These are phyloP conservation scores for Populus hybrid DNA, from an alignment of 441 rosid species.

Conservation along the genomic window DNA sequence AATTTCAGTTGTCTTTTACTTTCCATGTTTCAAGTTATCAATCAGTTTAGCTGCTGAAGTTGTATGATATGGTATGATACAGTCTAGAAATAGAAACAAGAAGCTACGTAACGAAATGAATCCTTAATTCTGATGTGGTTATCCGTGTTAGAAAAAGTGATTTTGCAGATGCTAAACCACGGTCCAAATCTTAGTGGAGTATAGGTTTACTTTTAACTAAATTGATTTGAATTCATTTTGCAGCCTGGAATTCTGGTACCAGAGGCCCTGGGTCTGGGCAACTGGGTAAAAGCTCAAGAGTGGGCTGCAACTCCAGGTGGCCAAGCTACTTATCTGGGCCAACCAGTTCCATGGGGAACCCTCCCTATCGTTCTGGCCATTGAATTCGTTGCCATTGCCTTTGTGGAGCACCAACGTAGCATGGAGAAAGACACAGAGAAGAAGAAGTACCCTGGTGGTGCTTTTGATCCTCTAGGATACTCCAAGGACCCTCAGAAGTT, in stretches of 20 bases:
- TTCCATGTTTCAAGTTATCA: not conserved
- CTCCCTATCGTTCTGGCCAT: conserved; percentile 82
- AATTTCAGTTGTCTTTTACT: not conserved
- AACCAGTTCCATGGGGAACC: conserved; percentile 98
- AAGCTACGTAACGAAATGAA: not conserved
- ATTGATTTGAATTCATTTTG: conserved; percentile 15
- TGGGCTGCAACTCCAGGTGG: conserved; percentile 98
- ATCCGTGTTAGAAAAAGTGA: not conserved
- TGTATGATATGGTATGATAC: no score
- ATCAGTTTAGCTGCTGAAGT: not conserved
- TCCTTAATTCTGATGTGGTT: not conserved
- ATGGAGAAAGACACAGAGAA: conserved; percentile 97
- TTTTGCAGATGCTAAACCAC: not conserved
- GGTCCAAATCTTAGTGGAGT: not conserved
- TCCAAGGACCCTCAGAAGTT: conserved; percentile 94
- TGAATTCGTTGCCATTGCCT: conserved; percentile 82
- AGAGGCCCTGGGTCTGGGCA: conserved; percentile 89
- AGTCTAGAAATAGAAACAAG: no score
- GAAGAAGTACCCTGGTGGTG: conserved; percentile 98
- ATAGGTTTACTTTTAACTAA: not conserved
- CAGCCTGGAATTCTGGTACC: conserved; percentile 93
- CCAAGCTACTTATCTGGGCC: conserved; percentile 92
- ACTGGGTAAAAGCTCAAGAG: conserved; percentile 98
- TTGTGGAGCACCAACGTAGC: conserved; percentile 98
- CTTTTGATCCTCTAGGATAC: conserved; percentile 96